A percentile compares a stretch with the other conserved stretches of the same genome.
phyloP scores from a whole-genome alignment of 2,329 filamentous ascomycete species.

The Trichoderma polysporum region DNA sequence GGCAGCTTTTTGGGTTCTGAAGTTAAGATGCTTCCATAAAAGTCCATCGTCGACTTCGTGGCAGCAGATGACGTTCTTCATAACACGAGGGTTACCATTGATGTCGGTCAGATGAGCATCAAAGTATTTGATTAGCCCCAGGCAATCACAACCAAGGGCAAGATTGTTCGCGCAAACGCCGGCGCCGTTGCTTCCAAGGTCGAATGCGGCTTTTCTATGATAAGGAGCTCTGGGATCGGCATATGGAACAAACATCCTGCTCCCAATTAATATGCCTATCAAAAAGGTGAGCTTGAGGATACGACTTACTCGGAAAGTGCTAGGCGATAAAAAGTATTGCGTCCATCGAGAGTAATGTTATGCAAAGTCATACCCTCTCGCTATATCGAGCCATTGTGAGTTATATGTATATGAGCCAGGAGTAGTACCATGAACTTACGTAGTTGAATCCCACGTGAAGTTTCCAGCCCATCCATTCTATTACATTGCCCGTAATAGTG shows the following conservation, averaged over 20 bases:
- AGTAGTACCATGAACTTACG: not conserved
- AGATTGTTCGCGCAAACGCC: slow-evolving; percentile 67
- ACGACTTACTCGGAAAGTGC: not conserved
- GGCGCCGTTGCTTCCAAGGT: slow-evolving; percentile 66
- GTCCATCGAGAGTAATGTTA: slow-evolving; percentile 64
- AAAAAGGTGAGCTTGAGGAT: too few relatives aligned
- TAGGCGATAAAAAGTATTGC: slow-evolving; percentile 45
- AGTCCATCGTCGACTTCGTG: slow-evolving; percentile 50
- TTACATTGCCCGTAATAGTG: slow-evolving; percentile 39
- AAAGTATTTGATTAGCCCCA: slow-evolving; percentile 48
- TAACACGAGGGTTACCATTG: slow-evolving; percentile 32
- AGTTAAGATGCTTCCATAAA: slow-evolving; percentile 63
- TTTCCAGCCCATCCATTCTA: slow-evolving; percentile 65
- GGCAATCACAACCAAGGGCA: slow-evolving; percentile 63
- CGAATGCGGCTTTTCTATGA: slow-evolving; percentile 67
- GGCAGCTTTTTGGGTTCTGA: slow-evolving; percentile 54
- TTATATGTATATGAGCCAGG: too few relatives aligned
- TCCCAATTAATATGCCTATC: too few relatives aligned
- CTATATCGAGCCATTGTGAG: too few relatives aligned
- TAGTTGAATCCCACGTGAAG: slow-evolving; percentile 69
- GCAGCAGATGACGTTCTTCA: slow-evolving; percentile 38
- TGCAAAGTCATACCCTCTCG: slow-evolving; percentile 69
- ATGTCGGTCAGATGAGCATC: slow-evolving; percentile 30
- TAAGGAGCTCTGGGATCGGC: slow-evolving; percentile 48
- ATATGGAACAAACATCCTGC: not conserved